These are phyloP conservation scores for Paramecium bursaria DNA, from an alignment of 73 alveolate genomes.

Conservation along the genomic window DNA sequence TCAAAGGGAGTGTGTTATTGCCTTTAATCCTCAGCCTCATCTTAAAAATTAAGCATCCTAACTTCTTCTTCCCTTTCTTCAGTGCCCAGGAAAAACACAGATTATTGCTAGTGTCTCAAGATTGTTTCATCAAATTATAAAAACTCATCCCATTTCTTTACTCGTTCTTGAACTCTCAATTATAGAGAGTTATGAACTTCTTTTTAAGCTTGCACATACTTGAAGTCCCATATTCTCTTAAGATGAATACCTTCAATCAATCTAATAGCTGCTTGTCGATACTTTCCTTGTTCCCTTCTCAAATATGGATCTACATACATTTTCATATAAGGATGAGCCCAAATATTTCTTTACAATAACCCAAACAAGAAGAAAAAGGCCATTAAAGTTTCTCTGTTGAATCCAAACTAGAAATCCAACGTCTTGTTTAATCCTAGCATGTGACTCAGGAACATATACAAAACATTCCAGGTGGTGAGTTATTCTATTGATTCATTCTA, in stretches of 20 bases:
- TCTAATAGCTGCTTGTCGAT: slow-evolving; percentile 20
- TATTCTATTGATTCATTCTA: slow-evolving; percentile 7
- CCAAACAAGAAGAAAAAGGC: slow-evolving; percentile 63
- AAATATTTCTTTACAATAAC: slow-evolving; percentile 47
- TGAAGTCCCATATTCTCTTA: slow-evolving; percentile 41
- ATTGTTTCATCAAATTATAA: slow-evolving; percentile 41
- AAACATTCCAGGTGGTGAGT: slow-evolving; percentile 42
- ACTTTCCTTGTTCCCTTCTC: slow-evolving; percentile 16
- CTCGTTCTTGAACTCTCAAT: slow-evolving; percentile 62
- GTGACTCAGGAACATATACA: slow-evolving; percentile 59
- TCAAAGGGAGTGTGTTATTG: slow-evolving; percentile 35
- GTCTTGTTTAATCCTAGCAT: slow-evolving; percentile 61
- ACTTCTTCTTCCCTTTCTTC: slow-evolving; percentile 1
- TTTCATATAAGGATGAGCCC: slow-evolving; percentile 68
- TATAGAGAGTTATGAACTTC: slow-evolving; percentile 57
- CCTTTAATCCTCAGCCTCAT: slow-evolving; percentile 15
- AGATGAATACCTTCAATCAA: slow-evolving; percentile 62
- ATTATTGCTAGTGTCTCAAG: background rate
- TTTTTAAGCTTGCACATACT: slow-evolving; percentile 52
- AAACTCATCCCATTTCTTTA: slow-evolving; percentile 61
- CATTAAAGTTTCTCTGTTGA: slow-evolving; percentile 62
- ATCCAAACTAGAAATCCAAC: slow-evolving; percentile 56
- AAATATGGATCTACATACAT: slow-evolving; percentile 62
- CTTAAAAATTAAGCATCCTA: background rate
- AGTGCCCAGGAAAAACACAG: background rate